phyloP scores from a whole-genome alignment of 2,329 filamentous ascomycete species.

The Anisogramma anomala region DNA sequence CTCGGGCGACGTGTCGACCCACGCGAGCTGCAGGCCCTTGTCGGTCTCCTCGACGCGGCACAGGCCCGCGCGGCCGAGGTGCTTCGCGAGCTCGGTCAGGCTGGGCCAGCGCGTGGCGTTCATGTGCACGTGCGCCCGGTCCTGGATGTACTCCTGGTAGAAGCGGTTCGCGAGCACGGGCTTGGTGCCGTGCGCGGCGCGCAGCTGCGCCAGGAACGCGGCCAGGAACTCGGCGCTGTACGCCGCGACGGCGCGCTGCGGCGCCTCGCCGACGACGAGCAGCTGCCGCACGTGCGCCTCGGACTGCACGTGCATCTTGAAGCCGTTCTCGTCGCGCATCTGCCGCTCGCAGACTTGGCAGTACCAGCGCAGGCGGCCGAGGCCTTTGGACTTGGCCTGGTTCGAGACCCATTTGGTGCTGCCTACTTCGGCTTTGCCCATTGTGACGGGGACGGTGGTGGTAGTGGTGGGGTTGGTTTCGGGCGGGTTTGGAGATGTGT shows the following conservation, averaged over 20 bases:
- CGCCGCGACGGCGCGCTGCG: constrained; percentile 70
- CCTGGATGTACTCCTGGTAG: constrained; percentile 85
- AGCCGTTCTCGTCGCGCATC: constrained; percentile 75
- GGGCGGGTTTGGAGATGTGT: background rate
- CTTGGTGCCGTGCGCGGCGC: constrained; percentile 84
- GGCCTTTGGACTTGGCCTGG: constrained; percentile 72
- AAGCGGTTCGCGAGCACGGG: constrained; percentile 81
- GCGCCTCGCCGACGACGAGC: constrained; percentile 74
- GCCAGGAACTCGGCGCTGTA: constrained; percentile 69
- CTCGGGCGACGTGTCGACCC: constrained; percentile 86
- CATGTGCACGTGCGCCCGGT: constrained; percentile 86
- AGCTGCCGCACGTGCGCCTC: constrained; percentile 87
- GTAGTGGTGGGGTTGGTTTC: background rate
- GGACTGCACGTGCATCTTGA: constrained; percentile 76
- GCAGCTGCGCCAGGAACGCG: constrained; percentile 66
- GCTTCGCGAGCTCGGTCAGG: constrained; percentile 81
- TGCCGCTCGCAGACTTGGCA: constrained; percentile 72
- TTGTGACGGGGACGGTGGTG: constrained; percentile 26
- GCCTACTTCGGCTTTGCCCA: constrained; percentile 88
- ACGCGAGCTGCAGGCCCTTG: constrained; percentile 76
- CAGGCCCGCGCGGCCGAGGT: constrained; percentile 74
- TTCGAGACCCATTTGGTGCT: constrained; percentile 85
- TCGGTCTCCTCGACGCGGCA: constrained; percentile 81
- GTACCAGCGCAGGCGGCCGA: constrained; percentile 81
- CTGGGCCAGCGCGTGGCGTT: constrained; percentile 84